Percentiles rank a stretch among this genome's conserved stretches.
phyloP scores from a whole-genome alignment of 495 filamentous ascomycete species.

The Parathielavia hyrcaniae region DNA sequence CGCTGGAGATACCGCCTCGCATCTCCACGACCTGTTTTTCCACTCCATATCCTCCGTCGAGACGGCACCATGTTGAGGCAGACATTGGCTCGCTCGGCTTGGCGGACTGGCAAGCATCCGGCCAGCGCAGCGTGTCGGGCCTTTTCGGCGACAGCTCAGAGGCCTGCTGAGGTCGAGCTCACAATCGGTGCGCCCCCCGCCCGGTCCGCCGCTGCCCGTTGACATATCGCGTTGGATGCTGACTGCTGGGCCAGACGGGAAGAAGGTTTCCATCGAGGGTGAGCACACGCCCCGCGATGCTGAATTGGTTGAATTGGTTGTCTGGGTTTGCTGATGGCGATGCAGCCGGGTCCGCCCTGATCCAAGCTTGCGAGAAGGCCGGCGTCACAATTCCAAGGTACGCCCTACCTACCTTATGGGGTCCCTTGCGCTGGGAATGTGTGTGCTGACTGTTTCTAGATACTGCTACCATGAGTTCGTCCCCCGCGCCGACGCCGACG shows the following conservation, averaged over 20 bases:
- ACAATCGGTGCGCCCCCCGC: constrained; percentile 66
- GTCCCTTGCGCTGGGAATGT: neutral
- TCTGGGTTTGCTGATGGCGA: constrained; percentile 19
- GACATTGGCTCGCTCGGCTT: constrained; percentile 78
- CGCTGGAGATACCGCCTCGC: constrained; percentile 12
- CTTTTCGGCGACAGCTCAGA: constrained; percentile 66
- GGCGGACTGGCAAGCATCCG: constrained; percentile 65
- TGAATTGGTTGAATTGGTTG: constrained; percentile 32
- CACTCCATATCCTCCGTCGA: constrained; percentile 38
- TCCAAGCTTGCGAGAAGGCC: constrained; percentile 98
- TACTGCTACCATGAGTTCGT: constrained; percentile 97
- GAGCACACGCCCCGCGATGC: constrained; percentile 14
- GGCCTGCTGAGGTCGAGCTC: constrained; percentile 85
- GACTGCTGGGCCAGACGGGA: constrained; percentile 68
- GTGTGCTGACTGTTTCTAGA: constrained; percentile 50
- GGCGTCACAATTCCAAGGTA: constrained; percentile 83
- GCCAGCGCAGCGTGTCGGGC: constrained; percentile 58
- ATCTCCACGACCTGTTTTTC: constrained; percentile 14
- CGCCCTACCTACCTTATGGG: constrained; percentile 2
- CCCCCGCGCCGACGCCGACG: constrained; percentile 16
- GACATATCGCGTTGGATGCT: constrained; percentile 21
- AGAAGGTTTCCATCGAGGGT: constrained; percentile 95
- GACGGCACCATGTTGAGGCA: constrained; percentile 77
- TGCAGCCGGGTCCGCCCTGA: constrained; percentile 82
- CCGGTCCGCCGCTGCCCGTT: constrained; percentile 18